Percentiles rank a stretch among this genome's conserved stretches.
Conservation (phyloP, 768 basidiomycete species). For the Tephrocybe sp. region DNA sequence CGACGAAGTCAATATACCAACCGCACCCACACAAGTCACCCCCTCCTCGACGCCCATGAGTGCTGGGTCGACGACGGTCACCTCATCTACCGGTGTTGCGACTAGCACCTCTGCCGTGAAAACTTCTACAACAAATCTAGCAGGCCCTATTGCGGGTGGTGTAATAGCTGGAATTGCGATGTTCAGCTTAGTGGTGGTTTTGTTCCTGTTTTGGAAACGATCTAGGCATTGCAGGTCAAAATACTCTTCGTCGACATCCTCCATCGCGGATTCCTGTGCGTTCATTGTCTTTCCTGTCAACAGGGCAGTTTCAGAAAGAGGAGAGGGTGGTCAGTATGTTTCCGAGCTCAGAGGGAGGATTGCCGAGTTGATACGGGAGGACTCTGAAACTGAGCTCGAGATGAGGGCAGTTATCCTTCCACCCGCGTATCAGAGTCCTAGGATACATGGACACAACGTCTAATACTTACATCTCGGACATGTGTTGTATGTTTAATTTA, state of each 20-base stretch:
- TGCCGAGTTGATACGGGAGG: slow-evolving; percentile 5
- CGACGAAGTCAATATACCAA: background rate
- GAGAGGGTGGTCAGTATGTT: slow-evolving; percentile 3
- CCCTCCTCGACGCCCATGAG: background rate
- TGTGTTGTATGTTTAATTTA: too few species aligned
- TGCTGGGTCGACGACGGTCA: background rate
- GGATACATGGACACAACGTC: background rate
- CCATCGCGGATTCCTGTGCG: too few species aligned
- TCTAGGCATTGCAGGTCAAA: background rate
- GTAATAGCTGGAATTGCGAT: background rate
- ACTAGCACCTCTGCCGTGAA: background rate
- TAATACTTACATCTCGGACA: too few species aligned
- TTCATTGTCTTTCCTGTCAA: too few species aligned
- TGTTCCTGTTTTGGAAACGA: background rate
- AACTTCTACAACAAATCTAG: background rate
- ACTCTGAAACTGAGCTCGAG: background rate
- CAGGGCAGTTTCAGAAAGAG: background rate
- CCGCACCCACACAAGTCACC: background rate
- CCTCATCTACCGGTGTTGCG: background rate
- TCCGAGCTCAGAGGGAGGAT: slow-evolving; percentile 4
- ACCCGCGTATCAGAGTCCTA: background rate
- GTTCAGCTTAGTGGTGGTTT: background rate
- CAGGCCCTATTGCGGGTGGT: slow-evolving; percentile 1
- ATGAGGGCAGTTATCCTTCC: background rate
- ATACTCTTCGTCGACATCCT: background rate